Conservation (phyloP, 2,329 filamentous ascomycete genomes). For the Davidsoniella eucalypti region DNA sequence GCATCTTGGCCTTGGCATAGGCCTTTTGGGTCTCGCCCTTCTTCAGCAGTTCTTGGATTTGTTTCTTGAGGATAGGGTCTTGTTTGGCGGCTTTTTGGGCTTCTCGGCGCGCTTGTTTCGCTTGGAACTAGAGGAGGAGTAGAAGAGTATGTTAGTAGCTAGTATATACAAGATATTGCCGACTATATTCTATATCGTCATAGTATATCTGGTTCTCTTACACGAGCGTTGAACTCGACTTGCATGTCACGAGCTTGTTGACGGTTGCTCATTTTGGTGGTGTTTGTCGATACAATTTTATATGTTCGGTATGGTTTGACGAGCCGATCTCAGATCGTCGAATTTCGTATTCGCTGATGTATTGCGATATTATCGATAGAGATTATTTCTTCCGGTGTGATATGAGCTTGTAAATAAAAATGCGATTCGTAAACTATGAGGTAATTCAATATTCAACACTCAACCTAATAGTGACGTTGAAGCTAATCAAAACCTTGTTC, state of each 20-base stretch:
- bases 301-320: not conserved
- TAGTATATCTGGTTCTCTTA: slow-evolving; percentile 16
- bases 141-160: not conserved
- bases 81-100: slow-evolving; percentile 44
- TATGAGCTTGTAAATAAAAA: too few species aligned
- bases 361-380: too few species aligned
- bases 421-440: too few species aligned
- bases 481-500: too few species aligned
- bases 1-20: slow-evolving; percentile 46
- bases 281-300: not conserved
- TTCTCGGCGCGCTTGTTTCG: slow-evolving; percentile 44
- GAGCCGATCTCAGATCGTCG: not conserved
- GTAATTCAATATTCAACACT: too few species aligned
- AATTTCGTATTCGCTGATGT: too few species aligned
- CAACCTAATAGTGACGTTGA: too few species aligned
- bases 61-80: slow-evolving; percentile 43
- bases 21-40: slow-evolving; percentile 48
- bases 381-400: too few species aligned
- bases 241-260: slow-evolving; percentile 42
- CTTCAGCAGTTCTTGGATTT: slow-evolving; percentile 46
- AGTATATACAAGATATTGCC: not conserved
- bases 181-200: not conserved
- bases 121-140: slow-evolving; percentile 31
- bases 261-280: slow-evolving; percentile 37
- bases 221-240: slow-evolving; percentile 45